Evolutionary conservation across 805 yeast species (phyloP).

Genomic region (Ogataea ramenticola): DNA sequence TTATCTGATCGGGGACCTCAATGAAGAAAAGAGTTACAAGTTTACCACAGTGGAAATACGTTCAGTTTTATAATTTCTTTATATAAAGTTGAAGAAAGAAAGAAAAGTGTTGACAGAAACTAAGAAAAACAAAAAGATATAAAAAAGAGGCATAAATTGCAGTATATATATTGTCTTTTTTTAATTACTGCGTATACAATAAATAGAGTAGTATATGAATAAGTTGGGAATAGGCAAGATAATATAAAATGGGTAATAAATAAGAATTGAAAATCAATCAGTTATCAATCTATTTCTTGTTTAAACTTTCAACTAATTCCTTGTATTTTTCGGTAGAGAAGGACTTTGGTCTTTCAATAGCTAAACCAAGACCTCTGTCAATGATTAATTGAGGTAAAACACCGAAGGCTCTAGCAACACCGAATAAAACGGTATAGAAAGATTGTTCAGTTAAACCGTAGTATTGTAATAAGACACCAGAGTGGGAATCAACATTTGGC

Average conservation of each 20-base stretch:
- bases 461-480: conserved; percentile 80
- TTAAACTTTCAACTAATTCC: conserved; percentile 52
- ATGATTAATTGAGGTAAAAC: conserved; percentile 78
- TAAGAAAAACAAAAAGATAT: neutral
- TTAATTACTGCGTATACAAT: neutral
- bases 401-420: conserved; percentile 84
- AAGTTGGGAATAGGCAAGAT: neutral
- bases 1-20: no score
- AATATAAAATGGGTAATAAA: neutral
- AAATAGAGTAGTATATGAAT: neutral
- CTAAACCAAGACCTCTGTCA: conserved; percentile 75
- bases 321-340: conserved; percentile 91
- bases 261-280: no score
- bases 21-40: no score
- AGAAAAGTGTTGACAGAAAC: neutral
- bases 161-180: no score
- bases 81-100: neutral
- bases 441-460: conserved; percentile 78
- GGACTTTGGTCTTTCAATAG: conserved; percentile 87
- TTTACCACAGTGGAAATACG: no score
- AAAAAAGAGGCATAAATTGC: no score
- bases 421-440: conserved; percentile 81
- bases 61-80: no score
- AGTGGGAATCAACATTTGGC: conserved; percentile 88
- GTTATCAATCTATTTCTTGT: conserved; percentile 12